phyloP scores from a whole-genome alignment of 306 rosid genomes.

The Ormosia semicastrata region DNA sequence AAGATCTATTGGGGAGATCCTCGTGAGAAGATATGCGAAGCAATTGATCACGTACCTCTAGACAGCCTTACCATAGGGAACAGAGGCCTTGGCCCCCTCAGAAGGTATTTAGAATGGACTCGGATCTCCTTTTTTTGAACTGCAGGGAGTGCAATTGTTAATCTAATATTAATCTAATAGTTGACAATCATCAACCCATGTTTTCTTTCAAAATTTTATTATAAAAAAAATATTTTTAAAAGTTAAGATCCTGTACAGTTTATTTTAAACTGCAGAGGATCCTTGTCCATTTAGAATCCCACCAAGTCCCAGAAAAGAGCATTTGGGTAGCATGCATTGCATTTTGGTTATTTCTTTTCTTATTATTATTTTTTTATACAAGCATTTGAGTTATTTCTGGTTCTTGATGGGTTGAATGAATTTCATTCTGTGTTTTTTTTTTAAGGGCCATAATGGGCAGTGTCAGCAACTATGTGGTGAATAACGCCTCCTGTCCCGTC shows the following conservation, averaged over 20 bases:
- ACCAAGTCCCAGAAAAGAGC: background rate
- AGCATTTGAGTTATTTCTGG: too few species aligned
- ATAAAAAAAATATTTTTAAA: too few species aligned
- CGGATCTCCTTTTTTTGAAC: too few species aligned
- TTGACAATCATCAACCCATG: too few species aligned
- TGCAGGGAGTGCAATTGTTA: too few species aligned
- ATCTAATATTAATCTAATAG: too few species aligned
- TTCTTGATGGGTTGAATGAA: background rate
- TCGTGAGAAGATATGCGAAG: slow-evolving; percentile 43
- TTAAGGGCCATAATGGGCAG: slow-evolving; percentile 82
- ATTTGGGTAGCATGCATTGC: background rate
- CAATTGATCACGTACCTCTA: slow-evolving; percentile 55
- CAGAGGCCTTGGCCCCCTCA: slow-evolving; percentile 79
- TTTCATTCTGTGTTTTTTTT: background rate
- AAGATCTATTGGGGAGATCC: slow-evolving; percentile 64
- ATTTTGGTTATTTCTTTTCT: background rate
- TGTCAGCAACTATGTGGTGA: slow-evolving; percentile 82
- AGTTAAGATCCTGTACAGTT: too few species aligned
- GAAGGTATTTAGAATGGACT: slow-evolving; percentile 49
- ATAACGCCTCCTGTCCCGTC: slow-evolving; percentile 64
- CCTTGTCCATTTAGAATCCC: background rate
- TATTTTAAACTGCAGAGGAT: too few species aligned
- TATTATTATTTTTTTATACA: too few species aligned
- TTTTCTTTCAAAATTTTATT: too few species aligned
- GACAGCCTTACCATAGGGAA: slow-evolving; percentile 61